phyloP scores from a whole-genome alignment of 192 early-diverging fungal species.

The Entomortierella chlamydospora region DNA sequence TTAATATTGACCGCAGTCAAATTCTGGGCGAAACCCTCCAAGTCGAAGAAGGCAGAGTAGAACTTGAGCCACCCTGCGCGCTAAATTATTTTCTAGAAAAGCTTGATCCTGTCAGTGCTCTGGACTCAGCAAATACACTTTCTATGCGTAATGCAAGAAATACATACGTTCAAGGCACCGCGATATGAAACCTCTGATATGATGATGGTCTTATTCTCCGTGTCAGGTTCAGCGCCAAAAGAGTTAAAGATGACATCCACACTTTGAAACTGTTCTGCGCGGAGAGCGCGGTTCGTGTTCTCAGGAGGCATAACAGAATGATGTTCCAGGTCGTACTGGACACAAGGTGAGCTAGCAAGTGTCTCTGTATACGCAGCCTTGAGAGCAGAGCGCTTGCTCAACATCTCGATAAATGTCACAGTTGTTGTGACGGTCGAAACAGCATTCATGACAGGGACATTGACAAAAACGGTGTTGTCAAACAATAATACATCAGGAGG shows the following conservation, averaged over 20 bases:
- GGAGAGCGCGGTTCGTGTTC: conserved; percentile 58
- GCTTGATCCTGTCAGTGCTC: no score
- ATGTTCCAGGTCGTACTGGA: conserved; percentile 50
- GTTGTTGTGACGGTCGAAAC: conserved; percentile 56
- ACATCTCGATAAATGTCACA: conserved; percentile 62
- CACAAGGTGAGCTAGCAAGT: conserved; percentile 61
- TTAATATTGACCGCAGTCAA: conserved; percentile 59
- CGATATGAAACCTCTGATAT: conserved; percentile 61
- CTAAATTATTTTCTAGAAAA: conserved; percentile 22
- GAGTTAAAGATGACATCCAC: conserved; percentile 61
- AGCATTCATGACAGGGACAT: conserved; percentile 57
- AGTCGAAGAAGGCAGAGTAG: conserved; percentile 75
- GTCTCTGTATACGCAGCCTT: conserved; percentile 51
- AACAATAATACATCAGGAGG: conserved; percentile 53
- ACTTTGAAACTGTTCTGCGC: conserved; percentile 58
- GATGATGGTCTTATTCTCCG: conserved; percentile 61
- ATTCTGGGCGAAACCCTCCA: conserved; percentile 62
- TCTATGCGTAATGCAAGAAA: not conserved
- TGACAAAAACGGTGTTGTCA: conserved; percentile 56
- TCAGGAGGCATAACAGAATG: conserved; percentile 39
- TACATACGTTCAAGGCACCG: conserved; percentile 59
- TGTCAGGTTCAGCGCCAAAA: conserved; percentile 49
- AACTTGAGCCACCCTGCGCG: conserved; percentile 71
- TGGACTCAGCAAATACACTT: not conserved
- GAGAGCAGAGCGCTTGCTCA: conserved; percentile 56